These are phyloP conservation scores for Cytidiella melzeri DNA, from an alignment of 768 basidiomycete species.

Conservation along the genomic window DNA sequence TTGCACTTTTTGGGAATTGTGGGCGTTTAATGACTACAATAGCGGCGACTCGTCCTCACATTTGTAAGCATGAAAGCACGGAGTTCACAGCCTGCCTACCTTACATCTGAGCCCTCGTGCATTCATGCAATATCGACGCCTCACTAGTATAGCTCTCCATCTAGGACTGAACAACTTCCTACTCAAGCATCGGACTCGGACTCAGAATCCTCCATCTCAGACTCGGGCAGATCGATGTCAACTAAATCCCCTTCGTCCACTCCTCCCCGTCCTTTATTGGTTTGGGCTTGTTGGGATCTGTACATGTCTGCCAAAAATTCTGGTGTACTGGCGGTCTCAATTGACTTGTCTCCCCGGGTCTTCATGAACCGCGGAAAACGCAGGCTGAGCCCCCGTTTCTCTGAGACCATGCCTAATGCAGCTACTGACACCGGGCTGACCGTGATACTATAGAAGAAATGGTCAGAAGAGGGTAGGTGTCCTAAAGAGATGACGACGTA, in stretches of 20 bases:
- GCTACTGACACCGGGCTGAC: conserved; percentile 83
- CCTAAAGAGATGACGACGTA: conserved; percentile 25
- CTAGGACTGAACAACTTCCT: background rate
- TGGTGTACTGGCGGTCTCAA: conserved; percentile 68
- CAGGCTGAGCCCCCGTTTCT: conserved; percentile 63
- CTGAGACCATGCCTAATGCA: conserved; percentile 56
- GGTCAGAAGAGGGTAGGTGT: background rate
- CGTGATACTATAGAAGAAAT: conserved; percentile 49
- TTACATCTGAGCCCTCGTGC: background rate
- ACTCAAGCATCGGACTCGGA: conserved; percentile 1
- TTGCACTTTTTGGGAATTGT: background rate
- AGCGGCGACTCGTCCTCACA: too few species aligned
- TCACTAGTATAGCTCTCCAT: background rate
- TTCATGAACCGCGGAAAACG: conserved; percentile 87
- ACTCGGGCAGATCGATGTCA: conserved; percentile 39
- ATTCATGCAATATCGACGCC: background rate
- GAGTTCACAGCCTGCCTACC: background rate
- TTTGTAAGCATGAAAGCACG: too few species aligned
- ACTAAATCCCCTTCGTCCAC: conserved; percentile 57
- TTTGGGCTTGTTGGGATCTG: conserved; percentile 48
- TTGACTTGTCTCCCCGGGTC: conserved; percentile 63
- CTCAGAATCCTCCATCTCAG: conserved; percentile 19
- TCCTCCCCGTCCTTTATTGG: conserved; percentile 25
- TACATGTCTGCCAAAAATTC: conserved; percentile 68
- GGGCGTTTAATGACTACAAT: too few species aligned